Conservation (phyloP, 441 rosid species). For the Codiaeum variegatum region DNA sequence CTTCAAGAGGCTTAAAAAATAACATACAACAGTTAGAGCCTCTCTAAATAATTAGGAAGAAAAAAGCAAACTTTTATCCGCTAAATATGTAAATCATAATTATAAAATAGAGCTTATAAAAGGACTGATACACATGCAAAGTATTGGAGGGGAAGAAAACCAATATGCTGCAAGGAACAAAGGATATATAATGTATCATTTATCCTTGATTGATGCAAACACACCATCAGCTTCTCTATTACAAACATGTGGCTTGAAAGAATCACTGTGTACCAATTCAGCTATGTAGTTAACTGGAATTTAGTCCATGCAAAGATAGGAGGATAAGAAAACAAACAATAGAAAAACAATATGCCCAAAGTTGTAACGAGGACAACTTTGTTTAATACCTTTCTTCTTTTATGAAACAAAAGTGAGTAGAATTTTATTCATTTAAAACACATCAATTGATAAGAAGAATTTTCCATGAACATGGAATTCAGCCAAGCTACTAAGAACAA, state of each 20-base stretch:
- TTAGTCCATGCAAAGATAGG: not conserved
- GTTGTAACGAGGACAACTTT: not conserved
- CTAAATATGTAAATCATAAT: slow-evolving; percentile 9
- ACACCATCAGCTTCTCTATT: not conserved
- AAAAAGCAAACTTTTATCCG: not conserved
- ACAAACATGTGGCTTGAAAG: not conserved
- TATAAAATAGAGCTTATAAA: not conserved
- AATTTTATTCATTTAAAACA: not conserved
- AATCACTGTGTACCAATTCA: not conserved
- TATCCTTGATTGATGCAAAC: not conserved
- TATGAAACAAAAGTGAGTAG: not conserved
- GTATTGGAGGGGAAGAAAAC: not conserved
- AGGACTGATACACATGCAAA: not conserved
- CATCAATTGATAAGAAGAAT: not conserved
- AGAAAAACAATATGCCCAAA: not conserved
- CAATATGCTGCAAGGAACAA: not conserved
- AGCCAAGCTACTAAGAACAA: not conserved
- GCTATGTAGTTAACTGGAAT: not conserved
- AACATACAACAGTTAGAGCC: slow-evolving; percentile 20
- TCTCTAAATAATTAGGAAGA: slow-evolving; percentile 1
- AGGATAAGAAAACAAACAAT: not conserved
- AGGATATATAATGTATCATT: not conserved
- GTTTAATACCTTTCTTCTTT: not conserved
- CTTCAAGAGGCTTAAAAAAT: slow-evolving; percentile 80
- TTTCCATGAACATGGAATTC: not conserved